Conservation (phyloP, 2,329 filamentous ascomycete genomes). For the Dactylellina haptotyla region DNA sequence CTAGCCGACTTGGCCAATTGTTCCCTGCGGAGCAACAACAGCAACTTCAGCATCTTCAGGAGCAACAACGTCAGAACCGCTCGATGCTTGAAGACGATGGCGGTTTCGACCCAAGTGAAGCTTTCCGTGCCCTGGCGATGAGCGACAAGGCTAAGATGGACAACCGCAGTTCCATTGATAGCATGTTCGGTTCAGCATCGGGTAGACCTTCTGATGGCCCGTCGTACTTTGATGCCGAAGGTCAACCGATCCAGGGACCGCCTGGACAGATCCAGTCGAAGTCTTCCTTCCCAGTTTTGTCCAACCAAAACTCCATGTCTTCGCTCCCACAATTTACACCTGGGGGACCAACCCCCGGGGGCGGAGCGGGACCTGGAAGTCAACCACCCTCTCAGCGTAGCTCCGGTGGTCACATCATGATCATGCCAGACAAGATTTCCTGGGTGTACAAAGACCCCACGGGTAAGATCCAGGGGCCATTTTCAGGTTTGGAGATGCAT, state of each 20-base stretch:
- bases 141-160: constrained; percentile 72
- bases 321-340: constrained; percentile 33
- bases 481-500: constrained; percentile 97
- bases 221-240: constrained; percentile 54
- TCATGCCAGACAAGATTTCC: constrained; percentile 98
- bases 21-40: constrained; percentile 89
- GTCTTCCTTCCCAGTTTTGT: constrained; percentile 31
- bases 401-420: constrained; percentile 84
- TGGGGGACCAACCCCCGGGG: constrained; percentile 14
- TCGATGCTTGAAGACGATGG: constrained; percentile 68
- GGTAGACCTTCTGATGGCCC: constrained; percentile 52
- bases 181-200: constrained; percentile 53
- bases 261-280: constrained; percentile 48
- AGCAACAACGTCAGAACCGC: constrained; percentile 55
- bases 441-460: constrained; percentile 98
- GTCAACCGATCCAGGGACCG: constrained; percentile 5
- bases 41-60: constrained; percentile 61
- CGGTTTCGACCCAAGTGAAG: constrained; percentile 69
- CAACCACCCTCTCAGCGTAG: constrained; percentile 68
- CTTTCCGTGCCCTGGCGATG: constrained; percentile 71
- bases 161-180: constrained; percentile 60
- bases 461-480: constrained; percentile 90
- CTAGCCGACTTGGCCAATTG: constrained; percentile 84
- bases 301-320: constrained; percentile 39
- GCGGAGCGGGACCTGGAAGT: constrained; percentile 18